Percentiles rank a stretch among this genome's conserved stretches.
Conservation (phyloP, 2,329 filamentous ascomycete genomes). For the Gaeumannomyces tritici region DNA sequence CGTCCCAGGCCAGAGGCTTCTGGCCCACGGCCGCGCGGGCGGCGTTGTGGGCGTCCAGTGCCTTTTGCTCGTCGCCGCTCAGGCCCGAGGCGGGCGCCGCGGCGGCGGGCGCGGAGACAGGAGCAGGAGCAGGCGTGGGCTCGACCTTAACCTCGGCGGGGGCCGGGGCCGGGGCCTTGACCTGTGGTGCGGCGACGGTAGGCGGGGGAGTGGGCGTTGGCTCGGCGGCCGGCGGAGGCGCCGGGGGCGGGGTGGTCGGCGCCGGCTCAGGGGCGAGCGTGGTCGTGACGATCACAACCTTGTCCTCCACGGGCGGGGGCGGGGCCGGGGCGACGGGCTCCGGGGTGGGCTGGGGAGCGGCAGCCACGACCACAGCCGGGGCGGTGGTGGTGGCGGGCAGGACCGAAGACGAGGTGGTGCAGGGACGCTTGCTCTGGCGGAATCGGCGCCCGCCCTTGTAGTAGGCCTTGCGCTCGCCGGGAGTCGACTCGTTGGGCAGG, state of each 20-base stretch:
- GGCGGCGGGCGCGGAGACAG: neutral
- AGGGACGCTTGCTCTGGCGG: neutral
- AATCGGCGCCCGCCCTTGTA: neutral
- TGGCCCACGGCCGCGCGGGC: constrained; percentile 16
- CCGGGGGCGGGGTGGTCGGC: neutral
- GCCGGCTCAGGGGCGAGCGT: neutral
- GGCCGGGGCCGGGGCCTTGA: neutral
- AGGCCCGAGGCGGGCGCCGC: neutral
- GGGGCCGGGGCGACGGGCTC: neutral
- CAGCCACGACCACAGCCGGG: neutral
- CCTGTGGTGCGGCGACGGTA: neutral
- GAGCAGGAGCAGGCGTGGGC: neutral
- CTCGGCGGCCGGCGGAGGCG: neutral
- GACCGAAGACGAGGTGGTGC: neutral
- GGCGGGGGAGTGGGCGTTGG: neutral
- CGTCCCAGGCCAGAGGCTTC: constrained; percentile 17
- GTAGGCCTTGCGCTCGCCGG: neutral
- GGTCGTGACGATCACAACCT: neutral
- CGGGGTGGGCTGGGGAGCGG: neutral
- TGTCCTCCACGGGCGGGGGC: neutral
- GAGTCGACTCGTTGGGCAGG: neutral
- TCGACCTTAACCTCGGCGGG: neutral
- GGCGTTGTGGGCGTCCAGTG: constrained; percentile 17
- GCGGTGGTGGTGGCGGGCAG: neutral
- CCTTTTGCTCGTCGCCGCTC: constrained; percentile 14